Base-by-base conservation (phyloP, 495 filamentous ascomycete genomes). In the Neurospora pannonica region DNA sequence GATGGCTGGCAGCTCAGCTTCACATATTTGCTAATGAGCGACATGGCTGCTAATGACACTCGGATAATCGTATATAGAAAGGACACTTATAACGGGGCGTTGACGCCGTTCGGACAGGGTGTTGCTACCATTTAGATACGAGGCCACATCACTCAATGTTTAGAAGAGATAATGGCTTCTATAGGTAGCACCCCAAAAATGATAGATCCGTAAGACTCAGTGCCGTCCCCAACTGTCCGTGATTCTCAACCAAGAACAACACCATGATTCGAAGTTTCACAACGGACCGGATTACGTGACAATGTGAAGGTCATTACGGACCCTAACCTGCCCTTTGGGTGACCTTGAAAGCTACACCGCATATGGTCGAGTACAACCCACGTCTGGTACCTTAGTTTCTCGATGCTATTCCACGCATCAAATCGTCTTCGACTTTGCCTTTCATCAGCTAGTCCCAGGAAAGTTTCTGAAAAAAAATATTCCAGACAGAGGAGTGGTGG, bases 221-320 rank as follows among this genome's bases (percentile, higher is more conserved):
- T 24, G 10, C 21, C n/a, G 4, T 3, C 21, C 1, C 10, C 9
- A 24, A 13, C 1, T 21, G 43, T 11, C n/a, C 0, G 19, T 46
- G n/a, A 11, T 21, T 48, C 15, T 7, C 15, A 5, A 40, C 17
- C 1, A 40, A 1, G 0, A 19, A 40, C 0, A 7, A 40, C 2
- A 40, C 15, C 13, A 7, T 19, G 5, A 5, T 40, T 7, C 0
- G 6, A 43, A 3, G n/a, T 43, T 0, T 0, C 8, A 3, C 17
- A 3, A 43, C 1, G 1, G 8, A 19, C 17, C 0, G 17, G 0
- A 3, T 43, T n/a, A 3, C 6, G n/a, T 0, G 2, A 19, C 3
- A n/a, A 43, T 3, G 17, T 43, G 40, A 43, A 3, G 40, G 17
- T n/a, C 4, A 5, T 46, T 21, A 46, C 7, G 19, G 8, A 17